Base-by-base conservation (phyloP, 345 rosid species). In the Fremontodendron californicum region DNA sequence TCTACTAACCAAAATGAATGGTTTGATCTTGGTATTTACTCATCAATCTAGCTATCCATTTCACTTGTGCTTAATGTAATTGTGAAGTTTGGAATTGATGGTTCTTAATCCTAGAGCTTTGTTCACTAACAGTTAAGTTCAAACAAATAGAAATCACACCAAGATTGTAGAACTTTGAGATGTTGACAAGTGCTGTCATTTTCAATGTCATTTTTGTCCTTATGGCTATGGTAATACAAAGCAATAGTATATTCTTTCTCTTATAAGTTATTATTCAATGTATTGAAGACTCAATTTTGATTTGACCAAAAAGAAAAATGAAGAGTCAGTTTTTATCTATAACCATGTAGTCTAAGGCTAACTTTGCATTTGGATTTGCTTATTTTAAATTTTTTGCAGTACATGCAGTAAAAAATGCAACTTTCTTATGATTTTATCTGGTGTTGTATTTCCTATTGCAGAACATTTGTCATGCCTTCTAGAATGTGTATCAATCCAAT, bases 391-490 rank as follows among this genome's bases (percentile, higher is more conserved):
- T 42, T 39, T 64, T 11, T 43, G 11, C 49, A 11, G 72, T 23
- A 25, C n/a, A 67, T 43, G 18, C 16, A 7, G 39, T n/a, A n/a
- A n/a, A 40, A 43, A 46, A 67, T 15, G 37, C 21, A 27, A 68
- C 73, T 69, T 68, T 29, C 37, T 70, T 16, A 46, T 46, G 74
- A 8, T 48, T 68, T 70, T 42, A 27, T 70, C 39, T 46, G 73
- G 55, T 69, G 25, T 29, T 29, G 40, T 4, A 58, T 63, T 62
- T 77, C 52, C 69, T 82, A 71, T 83, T 82, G 79, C 85, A 93
- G 97, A 82, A 90, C 94, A 3, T 96, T 96, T 80, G 97, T 96
- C 57, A 91, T 96, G 98, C 98, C 99, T 76, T 88, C 97, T 71
- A 73, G 91, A 74, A 88, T 93, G 90, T 93, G 98, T 49, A 93